Conservation (phyloP, 2,329 filamentous ascomycete species). For the Rhynchosporium graminicola region DNA sequence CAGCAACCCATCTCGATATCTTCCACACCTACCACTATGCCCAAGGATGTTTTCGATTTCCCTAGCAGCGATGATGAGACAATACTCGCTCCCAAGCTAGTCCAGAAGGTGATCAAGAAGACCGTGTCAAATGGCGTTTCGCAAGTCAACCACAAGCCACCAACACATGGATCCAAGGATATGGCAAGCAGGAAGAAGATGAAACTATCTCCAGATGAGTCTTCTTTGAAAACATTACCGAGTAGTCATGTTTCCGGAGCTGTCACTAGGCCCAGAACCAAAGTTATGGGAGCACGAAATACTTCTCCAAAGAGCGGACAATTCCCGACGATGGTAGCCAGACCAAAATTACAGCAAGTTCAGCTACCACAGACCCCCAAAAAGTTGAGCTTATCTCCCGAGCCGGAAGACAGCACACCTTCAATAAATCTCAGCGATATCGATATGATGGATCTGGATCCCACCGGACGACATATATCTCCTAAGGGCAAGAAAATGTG, state of each 20-base stretch:
- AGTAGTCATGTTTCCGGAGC: constrained; percentile 3
- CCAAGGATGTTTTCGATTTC: constrained; percentile 32
- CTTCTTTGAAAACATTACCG: neutral
- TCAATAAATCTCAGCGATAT: constrained; percentile 27
- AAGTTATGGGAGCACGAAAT: constrained; percentile 14
- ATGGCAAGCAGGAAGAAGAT: constrained; percentile 32
- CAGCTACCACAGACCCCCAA: constrained; percentile 16
- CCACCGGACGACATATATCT: constrained; percentile 26
- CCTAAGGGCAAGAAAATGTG: constrained; percentile 36
- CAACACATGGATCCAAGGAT: constrained; percentile 9
- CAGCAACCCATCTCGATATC: neutral
- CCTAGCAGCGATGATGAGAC: constrained; percentile 33
- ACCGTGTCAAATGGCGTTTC: neutral
- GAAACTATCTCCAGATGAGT: constrained; percentile 33
- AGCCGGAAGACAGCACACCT: constrained; percentile 17
- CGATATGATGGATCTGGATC: constrained; percentile 33
- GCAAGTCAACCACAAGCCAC: constrained; percentile 14
- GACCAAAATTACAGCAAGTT: constrained; percentile 28
- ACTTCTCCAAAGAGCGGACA: constrained; percentile 22
- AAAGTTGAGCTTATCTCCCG: constrained; percentile 18
- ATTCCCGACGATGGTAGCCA: constrained; percentile 25
- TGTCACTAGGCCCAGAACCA: constrained; percentile 12
- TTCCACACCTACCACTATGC: constrained; percentile 11
- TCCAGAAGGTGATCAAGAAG: constrained; percentile 24
- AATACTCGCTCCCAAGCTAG: constrained; percentile 19